These are phyloP conservation scores for Heteromeles arbutifolia DNA, from an alignment of 306 rosid species.

Conservation along the genomic window DNA sequence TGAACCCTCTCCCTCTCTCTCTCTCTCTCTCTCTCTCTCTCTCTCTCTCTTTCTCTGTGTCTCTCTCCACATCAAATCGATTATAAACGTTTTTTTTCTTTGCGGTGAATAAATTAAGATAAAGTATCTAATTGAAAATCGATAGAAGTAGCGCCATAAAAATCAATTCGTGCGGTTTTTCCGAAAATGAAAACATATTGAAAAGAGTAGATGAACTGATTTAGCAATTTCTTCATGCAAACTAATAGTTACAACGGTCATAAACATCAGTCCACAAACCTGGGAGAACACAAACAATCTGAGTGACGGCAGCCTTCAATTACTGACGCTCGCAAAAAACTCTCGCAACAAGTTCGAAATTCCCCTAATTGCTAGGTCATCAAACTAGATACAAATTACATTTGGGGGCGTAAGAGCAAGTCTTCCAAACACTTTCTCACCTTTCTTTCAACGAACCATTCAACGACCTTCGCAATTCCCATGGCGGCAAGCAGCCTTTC, in stretches of 20 bases:
- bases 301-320: conserved; percentile 7
- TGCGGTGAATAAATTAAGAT: too few species aligned
- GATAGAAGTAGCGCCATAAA: too few species aligned
- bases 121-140: too few species aligned
- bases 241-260: neutral
- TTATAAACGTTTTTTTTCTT: too few species aligned
- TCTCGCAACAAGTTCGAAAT: conserved; percentile 14
- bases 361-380: neutral
- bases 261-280: conserved; percentile 7
- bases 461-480: conserved; percentile 72
- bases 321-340: neutral
- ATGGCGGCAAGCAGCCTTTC: conserved; percentile 74
- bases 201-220: neutral
- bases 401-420: neutral
- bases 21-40: too few species aligned
- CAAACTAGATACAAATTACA: conserved; percentile 1
- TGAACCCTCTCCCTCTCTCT: too few species aligned
- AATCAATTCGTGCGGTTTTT: too few species aligned
- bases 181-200: too few species aligned
- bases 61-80: too few species aligned
- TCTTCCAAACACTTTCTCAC: conserved; percentile 27
- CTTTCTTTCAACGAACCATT: conserved; percentile 77
- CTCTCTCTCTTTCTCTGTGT: too few species aligned
- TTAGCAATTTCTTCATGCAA: neutral
- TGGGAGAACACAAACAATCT: conserved; percentile 2